Evolutionary conservation across 1,284 basidiomycete species (phyloP).

Genomic region (Irpex sp.): DNA sequence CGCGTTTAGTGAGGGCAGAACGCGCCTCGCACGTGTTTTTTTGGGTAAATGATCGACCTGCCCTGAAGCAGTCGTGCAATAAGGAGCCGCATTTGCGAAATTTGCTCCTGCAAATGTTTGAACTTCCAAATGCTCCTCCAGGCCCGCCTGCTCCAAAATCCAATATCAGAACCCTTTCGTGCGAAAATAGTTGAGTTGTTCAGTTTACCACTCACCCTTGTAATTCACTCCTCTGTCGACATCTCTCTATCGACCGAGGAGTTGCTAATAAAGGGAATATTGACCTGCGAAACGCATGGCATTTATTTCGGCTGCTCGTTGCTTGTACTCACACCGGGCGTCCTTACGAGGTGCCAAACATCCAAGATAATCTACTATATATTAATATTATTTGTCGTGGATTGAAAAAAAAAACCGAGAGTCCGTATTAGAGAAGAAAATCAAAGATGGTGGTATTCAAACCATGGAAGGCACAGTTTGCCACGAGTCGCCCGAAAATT

Average conservation of each 20-base stretch:
- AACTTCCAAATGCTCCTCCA: too few species aligned
- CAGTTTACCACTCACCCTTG: conserved; percentile 10
- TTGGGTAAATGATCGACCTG: not conserved
- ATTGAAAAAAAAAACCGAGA: too few species aligned
- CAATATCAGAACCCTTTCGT: not conserved
- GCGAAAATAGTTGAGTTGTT: not conserved
- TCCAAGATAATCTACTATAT: not conserved
- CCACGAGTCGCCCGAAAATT: too few species aligned
- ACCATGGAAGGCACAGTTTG: too few species aligned
- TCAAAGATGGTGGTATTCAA: too few species aligned
- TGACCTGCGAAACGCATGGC: conserved; percentile 3
- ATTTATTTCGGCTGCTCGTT: conserved; percentile 18
- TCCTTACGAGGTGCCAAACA: conserved; percentile 22
- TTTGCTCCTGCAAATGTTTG: too few species aligned
- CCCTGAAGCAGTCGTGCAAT: conserved; percentile 5
- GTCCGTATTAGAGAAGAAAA: not conserved
- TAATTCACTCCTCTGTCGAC: conserved; percentile 17
- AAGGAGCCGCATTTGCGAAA: not conserved
- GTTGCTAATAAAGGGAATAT: conserved; percentile 20
- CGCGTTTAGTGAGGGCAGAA: not conserved
- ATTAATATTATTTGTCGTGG: not conserved
- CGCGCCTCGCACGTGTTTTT: conserved; percentile 5
- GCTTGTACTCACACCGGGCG: conserved; percentile 1
- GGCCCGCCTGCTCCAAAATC: too few species aligned
- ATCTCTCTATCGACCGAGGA: conserved; percentile 13